These are phyloP conservation scores for Cavenderia fasciculata DNA, from an alignment of 78 protist species.

Conservation along the genomic window DNA sequence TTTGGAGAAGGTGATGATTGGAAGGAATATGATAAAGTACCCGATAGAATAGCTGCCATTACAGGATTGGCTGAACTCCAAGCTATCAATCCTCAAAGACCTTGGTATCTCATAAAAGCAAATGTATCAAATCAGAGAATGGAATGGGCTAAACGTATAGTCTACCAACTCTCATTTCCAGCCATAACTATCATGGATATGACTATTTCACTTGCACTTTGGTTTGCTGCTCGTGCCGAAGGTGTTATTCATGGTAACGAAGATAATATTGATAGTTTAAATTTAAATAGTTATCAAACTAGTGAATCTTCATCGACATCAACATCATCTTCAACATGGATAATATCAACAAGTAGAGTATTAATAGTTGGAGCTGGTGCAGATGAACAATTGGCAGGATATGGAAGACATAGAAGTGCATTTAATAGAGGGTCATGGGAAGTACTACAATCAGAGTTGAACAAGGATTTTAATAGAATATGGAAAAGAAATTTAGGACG, in stretches of 20 bases:
- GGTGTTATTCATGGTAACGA: conserved; percentile 50
- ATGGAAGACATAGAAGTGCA: conserved; percentile 85
- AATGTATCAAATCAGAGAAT: conserved; percentile 38
- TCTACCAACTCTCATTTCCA: conserved; percentile 21
- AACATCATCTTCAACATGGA: not conserved
- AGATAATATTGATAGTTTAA: too few relatives aligned
- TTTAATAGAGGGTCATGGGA: conserved; percentile 67
- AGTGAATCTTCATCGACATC: too few relatives aligned
- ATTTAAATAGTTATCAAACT: too few relatives aligned
- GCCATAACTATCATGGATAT: conserved; percentile 90
- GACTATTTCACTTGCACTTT: conserved; percentile 91
- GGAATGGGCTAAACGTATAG: conserved; percentile 52
- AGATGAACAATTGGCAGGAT: conserved; percentile 95
- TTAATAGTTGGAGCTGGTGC: conserved; percentile 95
- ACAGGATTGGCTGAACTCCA: conserved; percentile 49
- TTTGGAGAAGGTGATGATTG: conserved; percentile 25
- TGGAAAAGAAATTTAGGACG: conserved; percentile 92
- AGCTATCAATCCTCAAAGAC: not conserved
- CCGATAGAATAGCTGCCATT: conserved; percentile 82
- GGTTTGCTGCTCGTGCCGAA: conserved; percentile 85
- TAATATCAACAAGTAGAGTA: conserved; percentile 69
- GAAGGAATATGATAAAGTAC: conserved; percentile 48
- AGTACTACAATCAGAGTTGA: conserved; percentile 79
- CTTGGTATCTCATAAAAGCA: conserved; percentile 70
- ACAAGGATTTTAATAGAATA: conserved; percentile 82